phyloP scores from a whole-genome alignment of 106 monocot species.

The Acorus gramineus region DNA sequence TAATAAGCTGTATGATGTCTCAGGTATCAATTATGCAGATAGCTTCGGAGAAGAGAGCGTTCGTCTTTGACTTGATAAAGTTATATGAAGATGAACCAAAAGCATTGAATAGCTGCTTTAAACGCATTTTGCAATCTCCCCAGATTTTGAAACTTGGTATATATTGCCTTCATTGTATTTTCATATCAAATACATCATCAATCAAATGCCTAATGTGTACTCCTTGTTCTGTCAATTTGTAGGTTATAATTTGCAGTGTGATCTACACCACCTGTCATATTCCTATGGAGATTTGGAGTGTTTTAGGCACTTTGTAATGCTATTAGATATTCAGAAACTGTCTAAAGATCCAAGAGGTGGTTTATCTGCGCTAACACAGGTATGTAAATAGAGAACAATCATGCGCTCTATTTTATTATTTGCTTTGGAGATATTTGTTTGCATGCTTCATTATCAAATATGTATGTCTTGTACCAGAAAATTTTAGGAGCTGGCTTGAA shows the following conservation, averaged over 20 bases:
- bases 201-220: not conserved
- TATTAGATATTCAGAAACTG: constrained; percentile 88
- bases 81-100: constrained; percentile 59
- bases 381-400: constrained; percentile 10
- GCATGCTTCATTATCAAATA: not conserved
- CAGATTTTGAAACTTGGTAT: constrained; percentile 86
- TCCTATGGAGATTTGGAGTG: constrained; percentile 90
- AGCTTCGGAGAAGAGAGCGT: constrained; percentile 76
- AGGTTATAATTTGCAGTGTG: constrained; percentile 98
- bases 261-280: constrained; percentile 67
- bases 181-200: not conserved
- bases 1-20: not conserved
- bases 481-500: constrained; percentile 90
- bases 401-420: no score
- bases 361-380: constrained; percentile 78
- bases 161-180: not conserved
- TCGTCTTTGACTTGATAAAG: constrained; percentile 90
- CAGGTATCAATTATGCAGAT: constrained; percentile 98
- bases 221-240: not conserved
- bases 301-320: constrained; percentile 77
- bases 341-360: constrained; percentile 76
- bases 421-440: no score
- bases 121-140: constrained; percentile 66
- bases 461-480: constrained; percentile 34
- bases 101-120: constrained; percentile 60